Conservation (phyloP, 352 stramenopile species). For the Thraustochytrium sp. region DNA sequence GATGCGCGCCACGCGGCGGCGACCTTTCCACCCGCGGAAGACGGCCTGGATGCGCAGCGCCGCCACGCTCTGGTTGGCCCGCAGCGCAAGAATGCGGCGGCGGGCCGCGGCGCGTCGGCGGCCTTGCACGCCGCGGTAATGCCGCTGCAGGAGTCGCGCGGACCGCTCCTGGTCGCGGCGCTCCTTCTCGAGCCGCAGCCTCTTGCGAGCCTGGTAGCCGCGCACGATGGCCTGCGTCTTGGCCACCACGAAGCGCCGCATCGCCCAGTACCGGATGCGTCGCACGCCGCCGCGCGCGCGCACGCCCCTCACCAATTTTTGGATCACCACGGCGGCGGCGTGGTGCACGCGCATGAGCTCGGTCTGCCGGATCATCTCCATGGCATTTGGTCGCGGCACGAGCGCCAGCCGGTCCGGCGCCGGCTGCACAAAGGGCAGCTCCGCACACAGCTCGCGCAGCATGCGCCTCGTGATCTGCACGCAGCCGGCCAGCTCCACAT, state of each 20-base stretch:
- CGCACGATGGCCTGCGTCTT: constrained; percentile 69
- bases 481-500: constrained; percentile 73
- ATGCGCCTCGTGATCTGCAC: constrained; percentile 64
- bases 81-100: constrained; percentile 41
- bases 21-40: constrained; percentile 49
- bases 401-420: constrained; percentile 72
- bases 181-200: constrained; percentile 50
- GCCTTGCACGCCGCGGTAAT: constrained; percentile 53
- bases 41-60: constrained; percentile 50
- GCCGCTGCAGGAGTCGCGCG: constrained; percentile 49
- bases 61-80: constrained; percentile 49
- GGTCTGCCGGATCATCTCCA: constrained; percentile 62
- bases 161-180: constrained; percentile 41
- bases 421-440: constrained; percentile 73
- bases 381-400: constrained; percentile 69
- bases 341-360: constrained; percentile 57
- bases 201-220: constrained; percentile 64
- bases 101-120: not conserved
- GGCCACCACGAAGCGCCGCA: constrained; percentile 57
- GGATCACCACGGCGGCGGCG: constrained; percentile 63
- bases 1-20: constrained; percentile 30
- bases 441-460: constrained; percentile 58
- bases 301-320: constrained; percentile 70
- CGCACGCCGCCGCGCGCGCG: constrained; percentile 64
- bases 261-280: constrained; percentile 59